Base-by-base conservation (phyloP, 331 rosid genomes). In the Quercus phellos region DNA sequence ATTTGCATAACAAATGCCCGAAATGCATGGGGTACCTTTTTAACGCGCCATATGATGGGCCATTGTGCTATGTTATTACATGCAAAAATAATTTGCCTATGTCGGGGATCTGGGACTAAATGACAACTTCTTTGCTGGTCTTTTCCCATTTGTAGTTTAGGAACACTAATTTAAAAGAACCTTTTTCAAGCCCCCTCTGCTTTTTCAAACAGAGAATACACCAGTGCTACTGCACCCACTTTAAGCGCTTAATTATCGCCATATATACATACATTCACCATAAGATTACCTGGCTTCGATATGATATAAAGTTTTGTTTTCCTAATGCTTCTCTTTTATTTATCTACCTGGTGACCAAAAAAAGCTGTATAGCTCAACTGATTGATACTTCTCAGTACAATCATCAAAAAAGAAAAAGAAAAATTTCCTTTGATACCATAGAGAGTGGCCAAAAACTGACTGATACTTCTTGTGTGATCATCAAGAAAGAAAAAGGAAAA, bases 51-150 rank as follows among this genome's bases (percentile, higher is more conserved):
- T 67, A 63, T 56, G 78, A 72, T 75, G 74, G 68, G 54, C 73
- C 12, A 68, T 71, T 26, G 74, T 51, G 77, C 22, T n/a, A 51
- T 76, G 74, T 69, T 77, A 80, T 73, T 74, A 60, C 81, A 79
- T 85, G 86, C 84, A 81, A 76, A 78, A 87, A 71, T 71, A 75
- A 70, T 81, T 77, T 76, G 83, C 81, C 24, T 50, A 74, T 89
- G 96, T 89, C 86, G 90, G 90, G 80, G 50, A 83, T 64, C 73
- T 19, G 71, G 74, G 84, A 67, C 94, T 82, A 88, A 80, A 82
- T 86, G 92, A 82, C 90, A 85, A 81, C 51, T 71, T 79, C 84
- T 77, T 61, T 72, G 61, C 32, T 30, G 64, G 55, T 74, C 63
- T 55, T 78, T 80, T 80, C 63, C 68, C 76, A 24, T 81, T 78